Percentiles rank a stretch among this genome's conserved stretches.
phyloP scores from a whole-genome alignment of 805 yeast genomes.

The Saccharomycopsis babjevae region DNA sequence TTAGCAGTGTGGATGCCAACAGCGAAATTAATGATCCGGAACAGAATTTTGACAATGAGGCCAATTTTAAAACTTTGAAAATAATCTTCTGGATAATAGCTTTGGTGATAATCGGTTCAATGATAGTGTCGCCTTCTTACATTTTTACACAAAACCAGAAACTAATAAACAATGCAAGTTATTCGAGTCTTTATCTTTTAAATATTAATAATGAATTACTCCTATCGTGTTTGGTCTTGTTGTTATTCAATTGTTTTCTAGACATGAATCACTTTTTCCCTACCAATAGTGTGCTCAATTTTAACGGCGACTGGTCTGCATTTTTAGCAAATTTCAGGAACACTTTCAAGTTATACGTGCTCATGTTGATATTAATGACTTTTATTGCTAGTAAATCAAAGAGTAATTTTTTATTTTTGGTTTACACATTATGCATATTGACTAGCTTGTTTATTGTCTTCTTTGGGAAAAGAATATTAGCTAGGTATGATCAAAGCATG shows the following conservation, averaged over 20 bases:
- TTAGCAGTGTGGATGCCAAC: neutral
- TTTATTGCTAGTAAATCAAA: slow-evolving; percentile 17
- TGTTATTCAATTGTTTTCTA: slow-evolving; percentile 12
- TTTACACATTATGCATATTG: slow-evolving; percentile 8
- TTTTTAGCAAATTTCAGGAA: slow-evolving; percentile 12
- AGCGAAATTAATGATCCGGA: neutral
- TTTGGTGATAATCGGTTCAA: slow-evolving; percentile 16
- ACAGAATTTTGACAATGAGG: slow-evolving; percentile 6
- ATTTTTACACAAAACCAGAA: slow-evolving; percentile 12
- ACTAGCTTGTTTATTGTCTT: slow-evolving; percentile 5
- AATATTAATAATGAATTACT: slow-evolving; percentile 17
- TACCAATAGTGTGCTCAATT: slow-evolving; percentile 3
- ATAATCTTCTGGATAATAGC: slow-evolving; percentile 17
- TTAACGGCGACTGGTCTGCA: slow-evolving; percentile 6
- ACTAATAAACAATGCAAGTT: slow-evolving; percentile 13
- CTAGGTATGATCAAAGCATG: neutral
- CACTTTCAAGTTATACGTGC: slow-evolving; percentile 16
- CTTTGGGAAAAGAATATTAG: neutral
- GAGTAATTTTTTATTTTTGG: slow-evolving; percentile 10
- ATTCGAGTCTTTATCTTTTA: slow-evolving; percentile 13
- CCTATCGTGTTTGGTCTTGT: slow-evolving; percentile 11
- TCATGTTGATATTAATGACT: slow-evolving; percentile 10
- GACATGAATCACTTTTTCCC: slow-evolving; percentile 11
- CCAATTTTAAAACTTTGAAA: slow-evolving; percentile 13
- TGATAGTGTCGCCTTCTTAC: slow-evolving; percentile 16